Evolutionary conservation across 208 protist species (phyloP).

Genomic region (Blastocrithidia nonstop): DNA sequence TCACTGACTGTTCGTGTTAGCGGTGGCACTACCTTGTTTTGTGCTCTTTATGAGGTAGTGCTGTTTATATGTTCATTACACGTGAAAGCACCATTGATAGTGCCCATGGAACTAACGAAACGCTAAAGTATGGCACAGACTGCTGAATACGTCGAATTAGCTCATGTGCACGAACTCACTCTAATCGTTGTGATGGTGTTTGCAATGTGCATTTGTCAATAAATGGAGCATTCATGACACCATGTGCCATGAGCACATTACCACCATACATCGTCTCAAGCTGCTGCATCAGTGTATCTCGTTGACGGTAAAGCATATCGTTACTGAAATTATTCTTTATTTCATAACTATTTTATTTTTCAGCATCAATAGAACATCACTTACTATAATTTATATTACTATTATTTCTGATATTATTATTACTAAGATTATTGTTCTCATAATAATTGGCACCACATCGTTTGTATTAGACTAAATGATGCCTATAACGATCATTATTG

Average conservation of each 20-base stretch:
- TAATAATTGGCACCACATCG: slow-evolving; percentile 1
- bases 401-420: too few relatives aligned
- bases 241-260: slow-evolving; percentile 41
- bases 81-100: slow-evolving; percentile 67
- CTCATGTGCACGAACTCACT: slow-evolving; percentile 38
- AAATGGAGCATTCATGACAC: slow-evolving; percentile 63
- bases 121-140: slow-evolving; percentile 63
- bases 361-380: too few relatives aligned
- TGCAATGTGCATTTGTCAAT: slow-evolving; percentile 22
- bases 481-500: background rate
- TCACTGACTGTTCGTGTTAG: background rate
- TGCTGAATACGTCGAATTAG: slow-evolving; percentile 59
- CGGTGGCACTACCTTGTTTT: too few relatives aligned
- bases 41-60: too few relatives aligned
- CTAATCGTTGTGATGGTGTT: slow-evolving; percentile 26
- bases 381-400: too few relatives aligned
- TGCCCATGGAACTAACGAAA: slow-evolving; percentile 55
- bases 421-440: slow-evolving; percentile 4
- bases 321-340: background rate
- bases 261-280: slow-evolving; percentile 59
- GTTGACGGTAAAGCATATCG: too few relatives aligned
- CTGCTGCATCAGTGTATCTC: slow-evolving; percentile 16
- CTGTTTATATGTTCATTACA: slow-evolving; percentile 20
- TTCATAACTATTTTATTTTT: too few relatives aligned
- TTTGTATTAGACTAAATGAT: too few relatives aligned